phyloP scores from a whole-genome alignment of 2,329 filamentous ascomycete genomes.

The Arachnopeziza araneosa region DNA sequence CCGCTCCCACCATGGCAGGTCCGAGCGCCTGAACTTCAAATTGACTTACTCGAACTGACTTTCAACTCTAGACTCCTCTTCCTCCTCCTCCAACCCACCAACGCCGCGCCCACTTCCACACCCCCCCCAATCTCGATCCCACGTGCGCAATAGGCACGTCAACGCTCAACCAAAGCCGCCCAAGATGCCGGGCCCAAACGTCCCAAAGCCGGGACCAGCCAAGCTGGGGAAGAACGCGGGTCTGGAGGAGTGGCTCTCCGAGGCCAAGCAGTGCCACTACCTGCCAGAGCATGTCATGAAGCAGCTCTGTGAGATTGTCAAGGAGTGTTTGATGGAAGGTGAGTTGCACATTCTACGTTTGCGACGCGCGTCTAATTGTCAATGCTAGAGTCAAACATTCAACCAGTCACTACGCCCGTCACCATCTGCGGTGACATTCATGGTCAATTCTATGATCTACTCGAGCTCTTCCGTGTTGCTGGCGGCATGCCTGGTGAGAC shows the following conservation, averaged over 20 bases:
- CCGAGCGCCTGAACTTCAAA: neutral
- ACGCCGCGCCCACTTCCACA: neutral
- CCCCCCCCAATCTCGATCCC: neutral
- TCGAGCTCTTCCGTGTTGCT: constrained; percentile 93
- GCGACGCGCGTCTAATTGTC: constrained; percentile 16
- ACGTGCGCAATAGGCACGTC: neutral
- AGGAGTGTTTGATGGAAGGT: constrained; percentile 99
- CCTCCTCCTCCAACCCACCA: neutral
- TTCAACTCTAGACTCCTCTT: too few species aligned
- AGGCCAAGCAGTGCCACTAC: constrained; percentile 96
- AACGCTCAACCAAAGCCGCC: neutral
- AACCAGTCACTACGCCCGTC: constrained; percentile 93
- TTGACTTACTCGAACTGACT: neutral
- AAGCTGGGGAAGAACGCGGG: constrained; percentile 78
- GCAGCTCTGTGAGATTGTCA: constrained; percentile 96
- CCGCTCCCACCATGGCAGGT: neutral
- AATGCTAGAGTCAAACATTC: constrained; percentile 87
- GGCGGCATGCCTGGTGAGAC: constrained; percentile 92
- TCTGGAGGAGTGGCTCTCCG: constrained; percentile 92
- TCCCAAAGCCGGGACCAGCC: constrained; percentile 88
- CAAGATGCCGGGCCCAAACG: constrained; percentile 31
- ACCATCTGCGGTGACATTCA: constrained; percentile 98
- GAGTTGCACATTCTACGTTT: constrained; percentile 24
- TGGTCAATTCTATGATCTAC: constrained; percentile 95
- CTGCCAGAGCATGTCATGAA: constrained; percentile 97